Conservation (phyloP, 2,329 filamentous ascomycete genomes). For the Colletotrichum sp. region DNA sequence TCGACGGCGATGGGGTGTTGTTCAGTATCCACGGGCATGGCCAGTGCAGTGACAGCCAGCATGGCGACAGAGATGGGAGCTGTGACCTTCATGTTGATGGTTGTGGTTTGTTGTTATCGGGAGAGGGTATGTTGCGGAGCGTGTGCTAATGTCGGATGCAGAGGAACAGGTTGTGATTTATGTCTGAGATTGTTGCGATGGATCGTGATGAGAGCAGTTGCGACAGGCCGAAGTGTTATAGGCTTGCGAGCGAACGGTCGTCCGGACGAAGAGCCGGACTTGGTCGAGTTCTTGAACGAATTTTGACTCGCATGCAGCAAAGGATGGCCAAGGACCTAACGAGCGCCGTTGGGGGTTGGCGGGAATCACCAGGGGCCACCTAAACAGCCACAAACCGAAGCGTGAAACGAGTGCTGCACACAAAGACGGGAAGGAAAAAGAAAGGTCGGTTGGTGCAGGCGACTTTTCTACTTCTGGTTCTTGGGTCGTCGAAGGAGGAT, state of each 20-base stretch:
- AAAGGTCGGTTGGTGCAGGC: neutral
- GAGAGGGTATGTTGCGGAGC: neutral
- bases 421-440: neutral
- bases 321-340: neutral
- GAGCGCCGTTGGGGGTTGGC: neutral
- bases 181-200: neutral
- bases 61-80: neutral
- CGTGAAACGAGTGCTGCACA: slow-evolving; percentile 2
- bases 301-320: neutral
- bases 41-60: neutral
- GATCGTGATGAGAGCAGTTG: neutral
- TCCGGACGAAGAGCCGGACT: neutral
- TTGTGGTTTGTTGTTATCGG: neutral
- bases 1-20: neutral
- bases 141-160: neutral
- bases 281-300: neutral
- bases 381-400: slow-evolving; percentile 6
- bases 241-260: neutral
- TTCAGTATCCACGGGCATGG: slow-evolving; percentile 3
- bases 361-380: neutral
- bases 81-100: neutral
- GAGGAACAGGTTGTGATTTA: neutral
- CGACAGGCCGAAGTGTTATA: neutral
- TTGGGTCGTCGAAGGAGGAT: neutral
- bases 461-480: neutral